phyloP scores from a whole-genome alignment of 768 basidiomycete species.

The Phanerochaete sordida region DNA sequence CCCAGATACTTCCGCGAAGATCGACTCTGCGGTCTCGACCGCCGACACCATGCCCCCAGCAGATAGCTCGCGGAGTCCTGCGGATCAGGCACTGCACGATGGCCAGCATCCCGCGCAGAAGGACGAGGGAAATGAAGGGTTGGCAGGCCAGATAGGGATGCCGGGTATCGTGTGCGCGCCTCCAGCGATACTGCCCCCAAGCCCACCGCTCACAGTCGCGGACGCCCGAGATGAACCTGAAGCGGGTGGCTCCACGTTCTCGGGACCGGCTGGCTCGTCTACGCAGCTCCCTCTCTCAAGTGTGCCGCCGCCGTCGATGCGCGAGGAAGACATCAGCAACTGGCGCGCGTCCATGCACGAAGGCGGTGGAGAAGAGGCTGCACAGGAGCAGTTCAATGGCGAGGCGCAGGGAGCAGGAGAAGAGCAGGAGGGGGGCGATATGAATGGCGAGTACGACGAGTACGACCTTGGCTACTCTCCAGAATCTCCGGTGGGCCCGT shows the following conservation, averaged over 20 bases:
- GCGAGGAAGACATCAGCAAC: constrained; percentile 17
- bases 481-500: constrained; percentile 6
- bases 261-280: not conserved
- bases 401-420: not conserved
- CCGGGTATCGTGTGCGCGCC: constrained; percentile 19
- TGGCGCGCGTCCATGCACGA: constrained; percentile 11
- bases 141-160: constrained; percentile 7
- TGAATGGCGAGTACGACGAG: constrained; percentile 12
- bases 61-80: not conserved
- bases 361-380: constrained; percentile 2
- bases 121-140: constrained; percentile 11
- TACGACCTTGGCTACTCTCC: constrained; percentile 15
- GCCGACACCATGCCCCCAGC: not conserved
- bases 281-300: not conserved
- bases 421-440: constrained; percentile 1
- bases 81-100: not conserved
- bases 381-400: not conserved
- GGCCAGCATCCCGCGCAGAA: not conserved
- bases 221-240: constrained; percentile 16
- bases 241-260: not conserved
- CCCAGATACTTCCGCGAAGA: not conserved
- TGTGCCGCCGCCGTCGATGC: not conserved
- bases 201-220: constrained; percentile 28
- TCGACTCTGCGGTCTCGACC: not conserved
- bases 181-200: constrained; percentile 25